phyloP scores from a whole-genome alignment of 805 yeast species.

The Ogataea nakhonphanomensis region DNA sequence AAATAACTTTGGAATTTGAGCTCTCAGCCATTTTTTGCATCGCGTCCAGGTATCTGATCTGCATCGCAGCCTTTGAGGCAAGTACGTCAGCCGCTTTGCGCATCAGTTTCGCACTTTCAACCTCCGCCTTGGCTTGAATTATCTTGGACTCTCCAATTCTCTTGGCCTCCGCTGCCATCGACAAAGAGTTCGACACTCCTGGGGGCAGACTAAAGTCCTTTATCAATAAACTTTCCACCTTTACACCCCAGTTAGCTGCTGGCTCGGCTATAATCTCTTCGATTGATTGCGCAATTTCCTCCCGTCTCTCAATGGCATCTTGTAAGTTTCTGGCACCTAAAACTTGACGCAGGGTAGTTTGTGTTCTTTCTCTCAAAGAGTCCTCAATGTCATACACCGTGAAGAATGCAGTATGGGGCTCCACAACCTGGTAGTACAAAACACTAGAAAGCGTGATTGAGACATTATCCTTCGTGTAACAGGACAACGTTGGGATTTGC shows the following conservation, averaged over 20 bases:
- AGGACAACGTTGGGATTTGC: constrained; percentile 64
- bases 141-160: constrained; percentile 75
- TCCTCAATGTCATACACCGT: constrained; percentile 50
- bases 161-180: constrained; percentile 73
- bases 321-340: constrained; percentile 63
- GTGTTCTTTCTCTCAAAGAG: constrained; percentile 65
- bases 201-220: constrained; percentile 58
- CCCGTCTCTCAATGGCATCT: constrained; percentile 71
- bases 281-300: constrained; percentile 64
- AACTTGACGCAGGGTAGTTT: constrained; percentile 70
- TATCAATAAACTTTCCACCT: constrained; percentile 62
- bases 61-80: constrained; percentile 74
- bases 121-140: constrained; percentile 72
- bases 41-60: constrained; percentile 74
- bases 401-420: constrained; percentile 64
- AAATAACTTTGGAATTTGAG: constrained; percentile 64
- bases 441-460: constrained; percentile 61
- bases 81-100: constrained; percentile 75
- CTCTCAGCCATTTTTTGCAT: constrained; percentile 67
- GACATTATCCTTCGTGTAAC: constrained; percentile 72
- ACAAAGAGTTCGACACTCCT: constrained; percentile 55
- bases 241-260: constrained; percentile 68
- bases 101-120: constrained; percentile 71
- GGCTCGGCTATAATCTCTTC: constrained; percentile 58
- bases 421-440: constrained; percentile 60